A percentile compares a stretch with the other conserved stretches of the same genome.
Conservation (phyloP, 2,329 filamentous ascomycete species). For the Alternaria incomplexa region DNA sequence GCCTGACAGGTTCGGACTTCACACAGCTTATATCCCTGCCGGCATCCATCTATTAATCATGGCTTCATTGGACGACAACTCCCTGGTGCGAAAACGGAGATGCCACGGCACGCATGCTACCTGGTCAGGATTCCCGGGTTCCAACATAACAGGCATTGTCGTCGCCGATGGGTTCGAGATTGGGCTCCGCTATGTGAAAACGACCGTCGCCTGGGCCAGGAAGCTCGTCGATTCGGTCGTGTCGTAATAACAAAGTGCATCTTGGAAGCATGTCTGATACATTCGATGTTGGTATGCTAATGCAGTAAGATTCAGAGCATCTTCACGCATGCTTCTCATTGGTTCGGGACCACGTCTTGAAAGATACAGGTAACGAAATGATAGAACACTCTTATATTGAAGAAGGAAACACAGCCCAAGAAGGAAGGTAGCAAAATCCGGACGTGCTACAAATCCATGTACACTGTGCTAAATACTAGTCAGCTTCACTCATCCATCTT, state of each 20-base stretch:
- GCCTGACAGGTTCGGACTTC: neutral
- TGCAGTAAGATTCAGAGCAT: neutral
- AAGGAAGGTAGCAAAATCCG: neutral
- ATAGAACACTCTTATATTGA: neutral
- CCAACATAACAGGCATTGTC: neutral
- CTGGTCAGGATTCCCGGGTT: neutral
- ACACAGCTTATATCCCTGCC: conserved; percentile 16
- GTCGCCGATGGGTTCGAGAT: neutral
- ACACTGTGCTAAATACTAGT: neutral
- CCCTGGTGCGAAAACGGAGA: neutral
- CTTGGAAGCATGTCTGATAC: neutral
- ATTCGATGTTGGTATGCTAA: neutral
- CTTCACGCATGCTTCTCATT: neutral
- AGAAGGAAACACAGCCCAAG: neutral
- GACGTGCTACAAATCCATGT: neutral
- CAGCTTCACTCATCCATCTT: neutral
- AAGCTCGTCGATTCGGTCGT: neutral
- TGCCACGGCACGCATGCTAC: neutral
- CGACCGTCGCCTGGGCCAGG: neutral
- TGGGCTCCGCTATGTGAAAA: neutral
- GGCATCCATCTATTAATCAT: conserved; percentile 1
- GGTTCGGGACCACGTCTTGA: neutral
- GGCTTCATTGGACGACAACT: neutral
- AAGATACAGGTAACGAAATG: neutral
- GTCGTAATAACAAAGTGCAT: neutral